Conservation (phyloP, 805 yeast genomes). For the Blastobotrys parvus region DNA sequence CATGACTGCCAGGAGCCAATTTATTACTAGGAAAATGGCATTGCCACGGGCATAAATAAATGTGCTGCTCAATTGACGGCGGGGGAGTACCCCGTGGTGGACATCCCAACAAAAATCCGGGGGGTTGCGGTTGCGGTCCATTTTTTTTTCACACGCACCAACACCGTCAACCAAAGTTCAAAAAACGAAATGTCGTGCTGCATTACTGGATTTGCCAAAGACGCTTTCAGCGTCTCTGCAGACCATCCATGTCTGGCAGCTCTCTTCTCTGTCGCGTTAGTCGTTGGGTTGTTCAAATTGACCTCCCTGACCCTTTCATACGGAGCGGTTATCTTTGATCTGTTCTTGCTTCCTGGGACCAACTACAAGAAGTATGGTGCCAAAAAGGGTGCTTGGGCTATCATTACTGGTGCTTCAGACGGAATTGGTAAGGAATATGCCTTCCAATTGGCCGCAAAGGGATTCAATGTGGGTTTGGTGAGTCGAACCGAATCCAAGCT, state of each 20-base stretch:
- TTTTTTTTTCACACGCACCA: too few relatives aligned
- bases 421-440: conserved; percentile 95
- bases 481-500: conserved; percentile 80
- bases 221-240: conserved; percentile 1
- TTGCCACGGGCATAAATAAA: too few relatives aligned
- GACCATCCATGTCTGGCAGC: conserved; percentile 8
- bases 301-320: conserved; percentile 44
- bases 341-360: conserved; percentile 48
- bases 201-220: not conserved
- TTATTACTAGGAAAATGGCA: too few relatives aligned
- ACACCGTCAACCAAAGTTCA: not conserved
- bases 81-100: too few relatives aligned
- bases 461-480: conserved; percentile 74
- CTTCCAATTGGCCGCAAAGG: conserved; percentile 71
- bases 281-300: conserved; percentile 49
- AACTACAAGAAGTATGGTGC: conserved; percentile 57
- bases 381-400: conserved; percentile 70
- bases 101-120: too few relatives aligned
- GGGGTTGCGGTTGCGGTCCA: too few relatives aligned
- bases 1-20: too few relatives aligned
- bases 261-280: conserved; percentile 7
- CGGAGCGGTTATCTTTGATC: conserved; percentile 46
- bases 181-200: conserved; percentile 1
- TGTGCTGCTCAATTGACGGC: too few relatives aligned
- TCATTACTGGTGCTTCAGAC: conserved; percentile 94